phyloP scores from a whole-genome alignment of 768 basidiomycete species.

The Suillus plorans region DNA sequence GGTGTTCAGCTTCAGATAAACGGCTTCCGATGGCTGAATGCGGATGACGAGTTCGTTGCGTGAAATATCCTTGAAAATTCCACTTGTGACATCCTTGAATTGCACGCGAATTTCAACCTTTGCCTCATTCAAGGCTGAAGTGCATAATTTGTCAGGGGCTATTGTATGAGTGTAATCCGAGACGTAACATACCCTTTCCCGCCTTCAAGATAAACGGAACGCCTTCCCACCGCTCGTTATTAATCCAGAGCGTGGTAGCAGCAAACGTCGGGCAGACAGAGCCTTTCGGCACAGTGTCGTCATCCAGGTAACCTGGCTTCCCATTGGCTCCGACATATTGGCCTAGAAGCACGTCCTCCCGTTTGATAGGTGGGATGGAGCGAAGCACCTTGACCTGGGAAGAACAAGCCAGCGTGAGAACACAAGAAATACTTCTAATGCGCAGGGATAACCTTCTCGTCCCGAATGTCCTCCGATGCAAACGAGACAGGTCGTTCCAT shows the following conservation, averaged over 20 bases:
- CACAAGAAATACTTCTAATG: slow-evolving; percentile 5
- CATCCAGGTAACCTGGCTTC: slow-evolving; percentile 99
- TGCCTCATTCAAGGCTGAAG: slow-evolving; percentile 89
- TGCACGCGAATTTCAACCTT: slow-evolving; percentile 98
- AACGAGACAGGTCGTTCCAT: slow-evolving; percentile 99
- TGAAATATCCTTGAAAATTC: slow-evolving; percentile 94
- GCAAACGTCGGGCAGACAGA: slow-evolving; percentile 96
- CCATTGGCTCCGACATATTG: slow-evolving; percentile 88
- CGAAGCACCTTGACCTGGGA: slow-evolving; percentile 93
- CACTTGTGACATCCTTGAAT: slow-evolving; percentile 95
- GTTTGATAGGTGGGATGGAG: slow-evolving; percentile 79
- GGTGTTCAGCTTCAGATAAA: slow-evolving; percentile 95
- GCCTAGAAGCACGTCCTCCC: slow-evolving; percentile 82
- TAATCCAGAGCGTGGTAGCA: slow-evolving; percentile 84
- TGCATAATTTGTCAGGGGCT: slow-evolving; percentile 8
- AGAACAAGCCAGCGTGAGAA: slow-evolving; percentile 18
- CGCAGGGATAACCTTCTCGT: slow-evolving; percentile 78
- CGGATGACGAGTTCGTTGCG: slow-evolving; percentile 98
- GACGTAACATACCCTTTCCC: slow-evolving; percentile 74
- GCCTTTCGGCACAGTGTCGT: slow-evolving; percentile 89
- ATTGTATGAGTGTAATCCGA: slow-evolving; percentile 13
- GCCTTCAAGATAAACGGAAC: slow-evolving; percentile 99
- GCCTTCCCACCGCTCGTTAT: slow-evolving; percentile 97
- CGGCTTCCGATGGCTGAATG: slow-evolving; percentile 93
- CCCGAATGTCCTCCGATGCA: slow-evolving; percentile 94